Conservation (phyloP, 164 flowering plant genomes). For the Umbellularia californica region DNA sequence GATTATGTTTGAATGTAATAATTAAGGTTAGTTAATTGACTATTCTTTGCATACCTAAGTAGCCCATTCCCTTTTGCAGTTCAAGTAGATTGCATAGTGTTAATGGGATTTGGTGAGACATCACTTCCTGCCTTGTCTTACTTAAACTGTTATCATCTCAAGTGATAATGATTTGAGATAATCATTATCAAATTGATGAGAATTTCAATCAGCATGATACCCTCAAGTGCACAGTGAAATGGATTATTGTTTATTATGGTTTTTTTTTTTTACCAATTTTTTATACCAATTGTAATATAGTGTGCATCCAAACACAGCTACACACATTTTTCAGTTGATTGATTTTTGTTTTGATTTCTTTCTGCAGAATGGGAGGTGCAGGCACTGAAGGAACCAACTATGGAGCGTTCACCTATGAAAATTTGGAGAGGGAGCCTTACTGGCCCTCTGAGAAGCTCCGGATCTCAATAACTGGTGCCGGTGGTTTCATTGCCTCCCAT, state of each 20-base stretch:
- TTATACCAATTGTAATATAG: not conserved
- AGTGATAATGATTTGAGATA: not conserved
- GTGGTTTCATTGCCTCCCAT: constrained; percentile 98
- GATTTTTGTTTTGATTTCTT: not conserved
- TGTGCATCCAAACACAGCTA: not conserved
- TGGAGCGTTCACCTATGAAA: constrained; percentile 79
- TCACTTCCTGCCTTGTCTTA: not conserved
- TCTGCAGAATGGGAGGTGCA: constrained; percentile 70
- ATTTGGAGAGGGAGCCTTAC: constrained; percentile 87
- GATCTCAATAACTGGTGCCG: constrained; percentile 95
- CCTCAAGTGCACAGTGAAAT: not conserved
- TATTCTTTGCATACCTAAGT: not conserved
- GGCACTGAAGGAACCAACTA: constrained; percentile 27
- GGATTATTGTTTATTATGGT: not conserved
- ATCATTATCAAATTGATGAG: not conserved
- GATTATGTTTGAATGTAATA: not conserved
- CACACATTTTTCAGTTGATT: not conserved
- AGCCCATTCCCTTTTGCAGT: not conserved
- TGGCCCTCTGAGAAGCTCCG: constrained; percentile 89
- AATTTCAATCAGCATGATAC: not conserved
- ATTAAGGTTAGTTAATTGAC: not conserved
- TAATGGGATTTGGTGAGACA: not conserved
- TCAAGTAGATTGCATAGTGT: not conserved
- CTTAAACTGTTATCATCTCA: too few species aligned
- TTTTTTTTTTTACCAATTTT: not conserved